These are phyloP conservation scores for Vanderwaltozyma polyspora DNA, from an alignment of 805 yeast genomes.

Conservation along the genomic window DNA sequence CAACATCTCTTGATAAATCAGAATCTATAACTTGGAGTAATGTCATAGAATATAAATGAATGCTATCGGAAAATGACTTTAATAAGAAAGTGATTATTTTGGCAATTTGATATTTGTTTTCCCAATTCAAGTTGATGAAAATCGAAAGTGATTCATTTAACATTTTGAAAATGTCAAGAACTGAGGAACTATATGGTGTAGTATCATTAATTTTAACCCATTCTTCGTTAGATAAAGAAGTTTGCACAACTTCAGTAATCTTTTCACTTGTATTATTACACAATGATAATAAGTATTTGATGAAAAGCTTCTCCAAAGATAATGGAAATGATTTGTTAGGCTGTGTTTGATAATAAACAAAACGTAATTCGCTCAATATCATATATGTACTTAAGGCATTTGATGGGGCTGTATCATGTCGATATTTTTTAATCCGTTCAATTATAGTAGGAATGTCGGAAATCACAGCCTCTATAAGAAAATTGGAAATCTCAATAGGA, in stretches of 20 bases:
- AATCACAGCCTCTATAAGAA: conserved; percentile 42
- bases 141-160: conserved; percentile 46
- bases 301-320: conserved; percentile 47
- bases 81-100: conserved; percentile 48
- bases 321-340: conserved; percentile 35
- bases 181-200: conserved; percentile 45
- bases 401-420: conserved; percentile 33
- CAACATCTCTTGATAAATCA: conserved; percentile 25
- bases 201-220: conserved; percentile 43
- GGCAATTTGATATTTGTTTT: conserved; percentile 50
- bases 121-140: conserved; percentile 57
- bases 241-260: conserved; percentile 37
- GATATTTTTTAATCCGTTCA: conserved; percentile 36
- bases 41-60: conserved; percentile 38
- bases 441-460: conserved; percentile 43
- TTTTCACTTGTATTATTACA: conserved; percentile 35
- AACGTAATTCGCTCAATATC: conserved; percentile 41
- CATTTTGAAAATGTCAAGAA: conserved; percentile 54
- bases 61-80: conserved; percentile 51
- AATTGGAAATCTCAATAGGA: conserved; percentile 36
- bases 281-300: conserved; percentile 33
- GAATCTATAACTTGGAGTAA: conserved; percentile 28
- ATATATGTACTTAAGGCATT: conserved; percentile 51
- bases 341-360: conserved; percentile 39
- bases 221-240: conserved; percentile 47